Base-by-base conservation (phyloP, 257 asterid genomes). In the Cordia subcordata region DNA sequence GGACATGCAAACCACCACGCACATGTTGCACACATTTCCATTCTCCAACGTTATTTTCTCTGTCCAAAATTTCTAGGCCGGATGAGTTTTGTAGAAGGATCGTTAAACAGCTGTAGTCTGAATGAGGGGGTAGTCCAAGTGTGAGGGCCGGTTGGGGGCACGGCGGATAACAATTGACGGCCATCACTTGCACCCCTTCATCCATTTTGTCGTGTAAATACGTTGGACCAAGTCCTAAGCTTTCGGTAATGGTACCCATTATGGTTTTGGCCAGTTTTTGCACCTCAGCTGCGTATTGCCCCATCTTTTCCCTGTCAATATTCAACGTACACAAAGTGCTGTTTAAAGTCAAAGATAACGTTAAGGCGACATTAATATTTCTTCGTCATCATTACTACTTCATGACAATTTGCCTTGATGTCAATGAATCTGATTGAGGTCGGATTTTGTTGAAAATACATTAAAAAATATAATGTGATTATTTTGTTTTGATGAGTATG, bases 111-210 rank as follows among this genome's bases (percentile, higher is more conserved):
- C 70, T 51, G 53, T 79, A 79, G 66, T 80, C 75, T n/a, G 84
- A 71, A 35, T 79, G 87, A 3, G 81, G 81, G 0, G 89, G 83
- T 12, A 85, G 62, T 42, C 94, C 85, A 4, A 79, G 70, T 11
- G 81, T 18, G 13, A 72, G 65, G 8, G 65, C 61, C 0, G 81
- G 79, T 14, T 73, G 37, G 8, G 84, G 87, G 60, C 83, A 73
- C 1, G 68, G 62, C 2, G 85, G 87, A 57, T 73, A 85, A 52
- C 75, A 71, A 62, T 77, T 85, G 8, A 69, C 71, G 1, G 67
- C 68, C 61, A 82, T 63, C 11, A 78, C 80, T 65, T 77, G 84
- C 74, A 74, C 44, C 17, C 83, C 82, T 11, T 73, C 39, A 4
- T 75, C 53, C 10, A 85, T 60, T 60, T 71, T 62, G 6, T 32